A percentile compares a stretch with the other conserved stretches of the same genome.
Conservation (phyloP, 2,329 filamentous ascomycete genomes). For the Stachybotrys echinatus region DNA sequence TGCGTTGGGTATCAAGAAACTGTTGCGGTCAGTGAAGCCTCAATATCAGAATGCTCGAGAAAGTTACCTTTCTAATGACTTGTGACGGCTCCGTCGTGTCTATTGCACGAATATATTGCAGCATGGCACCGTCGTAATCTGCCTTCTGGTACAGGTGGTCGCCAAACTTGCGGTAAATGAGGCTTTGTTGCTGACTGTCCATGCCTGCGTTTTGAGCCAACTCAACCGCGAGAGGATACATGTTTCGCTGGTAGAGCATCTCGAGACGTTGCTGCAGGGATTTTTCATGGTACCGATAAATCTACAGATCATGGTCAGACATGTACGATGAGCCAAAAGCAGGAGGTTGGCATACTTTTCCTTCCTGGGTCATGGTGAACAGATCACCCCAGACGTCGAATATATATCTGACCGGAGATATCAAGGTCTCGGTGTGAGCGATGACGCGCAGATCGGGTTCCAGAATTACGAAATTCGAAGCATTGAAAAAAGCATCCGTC, state of each 20-base stretch:
- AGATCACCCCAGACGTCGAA: slow-evolving; percentile 89
- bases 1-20: slow-evolving; percentile 94
- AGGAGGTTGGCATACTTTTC: slow-evolving; percentile 58
- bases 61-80: slow-evolving; percentile 77
- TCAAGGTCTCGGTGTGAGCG: slow-evolving; percentile 79
- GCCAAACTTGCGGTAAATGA: slow-evolving; percentile 89
- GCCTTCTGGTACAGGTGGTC: slow-evolving; percentile 93
- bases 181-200: slow-evolving; percentile 74
- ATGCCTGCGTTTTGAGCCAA: slow-evolving; percentile 85
- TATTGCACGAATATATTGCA: slow-evolving; percentile 93
- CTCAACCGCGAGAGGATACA: slow-evolving; percentile 88
- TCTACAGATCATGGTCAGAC: slow-evolving; percentile 41
- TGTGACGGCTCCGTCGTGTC: slow-evolving; percentile 95
- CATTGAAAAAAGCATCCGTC: slow-evolving; percentile 72
- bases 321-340: rapidly evolving
- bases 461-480: slow-evolving; percentile 84
- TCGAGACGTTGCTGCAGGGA: slow-evolving; percentile 85
- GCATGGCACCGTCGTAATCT: slow-evolving; percentile 98
- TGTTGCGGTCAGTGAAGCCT: slow-evolving; percentile 30
- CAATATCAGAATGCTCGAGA: rapidly evolving
- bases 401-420: slow-evolving; percentile 72
- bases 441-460: slow-evolving; percentile 88
- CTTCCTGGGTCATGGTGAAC: slow-evolving; percentile 85
- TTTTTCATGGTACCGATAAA: slow-evolving; percentile 87
- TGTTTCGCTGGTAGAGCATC: slow-evolving; percentile 87